Evolutionary conservation across 164 flowering plant species (phyloP).

Genomic region (Warburgia ugandensis): DNA sequence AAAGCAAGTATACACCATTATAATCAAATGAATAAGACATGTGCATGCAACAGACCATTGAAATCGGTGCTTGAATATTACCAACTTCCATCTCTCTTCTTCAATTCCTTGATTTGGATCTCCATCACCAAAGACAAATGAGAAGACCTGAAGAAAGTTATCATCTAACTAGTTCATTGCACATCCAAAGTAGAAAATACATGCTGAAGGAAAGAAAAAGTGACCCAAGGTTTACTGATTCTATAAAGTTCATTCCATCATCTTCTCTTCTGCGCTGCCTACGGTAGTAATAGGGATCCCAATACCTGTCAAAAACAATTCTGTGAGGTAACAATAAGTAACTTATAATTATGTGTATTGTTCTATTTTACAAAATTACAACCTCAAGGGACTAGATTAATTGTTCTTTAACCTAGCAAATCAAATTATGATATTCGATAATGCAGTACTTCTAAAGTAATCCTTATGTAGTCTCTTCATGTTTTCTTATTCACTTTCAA

Average conservation of each 20-base stretch:
- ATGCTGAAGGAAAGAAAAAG: constrained; percentile 1
- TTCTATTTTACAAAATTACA: neutral
- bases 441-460: too few relatives aligned
- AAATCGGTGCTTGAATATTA: constrained; percentile 53
- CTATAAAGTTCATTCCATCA: constrained; percentile 79
- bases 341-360: neutral
- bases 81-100: constrained; percentile 99
- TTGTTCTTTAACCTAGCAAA: constrained; percentile 1
- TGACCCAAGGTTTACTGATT: constrained; percentile 48
- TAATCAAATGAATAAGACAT: neutral
- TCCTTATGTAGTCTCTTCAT: too few relatives aligned
- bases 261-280: constrained; percentile 44
- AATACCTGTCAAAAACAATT: constrained; percentile 48
- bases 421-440: too few relatives aligned
- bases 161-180: neutral
- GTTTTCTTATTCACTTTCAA: too few relatives aligned
- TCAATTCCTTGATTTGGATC: constrained; percentile 99
- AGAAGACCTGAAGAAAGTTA: constrained; percentile 60
- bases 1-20: neutral
- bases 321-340: neutral
- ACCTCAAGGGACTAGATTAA: neutral
- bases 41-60: constrained; percentile 39
- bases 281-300: constrained; percentile 90
- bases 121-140: constrained; percentile 98
- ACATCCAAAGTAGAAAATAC: constrained; percentile 6